Evolutionary conservation across 805 yeast species (phyloP).

Genomic region (Saccharomycopsis fermentans): DNA sequence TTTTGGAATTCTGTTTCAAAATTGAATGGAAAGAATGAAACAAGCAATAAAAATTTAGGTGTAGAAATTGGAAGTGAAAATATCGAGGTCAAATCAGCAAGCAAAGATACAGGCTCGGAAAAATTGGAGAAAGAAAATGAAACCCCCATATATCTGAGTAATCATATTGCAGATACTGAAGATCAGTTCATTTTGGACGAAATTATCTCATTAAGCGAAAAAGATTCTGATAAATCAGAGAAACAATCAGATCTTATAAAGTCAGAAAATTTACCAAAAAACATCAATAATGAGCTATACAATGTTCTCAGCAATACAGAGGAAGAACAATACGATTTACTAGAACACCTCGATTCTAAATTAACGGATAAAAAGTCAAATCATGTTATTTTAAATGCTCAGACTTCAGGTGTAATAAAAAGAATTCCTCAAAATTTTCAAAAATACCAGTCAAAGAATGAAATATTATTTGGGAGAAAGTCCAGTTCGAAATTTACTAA

Average conservation of each 20-base stretch:
- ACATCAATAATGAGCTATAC: not conserved
- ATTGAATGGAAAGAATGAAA: not conserved
- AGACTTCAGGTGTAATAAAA: conserved; percentile 1
- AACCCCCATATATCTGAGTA: not conserved
- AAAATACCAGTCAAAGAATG: conserved; percentile 1
- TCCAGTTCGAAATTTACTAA: not conserved
- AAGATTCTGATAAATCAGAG: not conserved
- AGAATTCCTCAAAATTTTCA: not conserved
- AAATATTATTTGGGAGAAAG: not conserved
- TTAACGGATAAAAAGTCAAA: not conserved
- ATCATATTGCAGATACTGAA: not conserved
- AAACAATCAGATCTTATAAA: not conserved
- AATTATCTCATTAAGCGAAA: not conserved
- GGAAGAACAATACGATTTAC: not conserved
- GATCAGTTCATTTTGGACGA: not conserved
- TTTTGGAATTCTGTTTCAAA: not conserved
- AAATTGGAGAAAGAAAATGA: not conserved
- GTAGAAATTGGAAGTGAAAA: not conserved
- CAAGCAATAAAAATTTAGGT: not conserved
- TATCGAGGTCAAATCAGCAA: not conserved
- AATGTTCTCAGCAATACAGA: not conserved
- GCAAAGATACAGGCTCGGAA: not conserved
- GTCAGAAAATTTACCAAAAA: not conserved
- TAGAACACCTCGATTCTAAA: not conserved
- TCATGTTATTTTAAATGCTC: not conserved